These are phyloP conservation scores for maize (Zea mays) DNA, from an alignment of 176 grass and related monocot genomes.

Conservation along the genomic window DNA sequence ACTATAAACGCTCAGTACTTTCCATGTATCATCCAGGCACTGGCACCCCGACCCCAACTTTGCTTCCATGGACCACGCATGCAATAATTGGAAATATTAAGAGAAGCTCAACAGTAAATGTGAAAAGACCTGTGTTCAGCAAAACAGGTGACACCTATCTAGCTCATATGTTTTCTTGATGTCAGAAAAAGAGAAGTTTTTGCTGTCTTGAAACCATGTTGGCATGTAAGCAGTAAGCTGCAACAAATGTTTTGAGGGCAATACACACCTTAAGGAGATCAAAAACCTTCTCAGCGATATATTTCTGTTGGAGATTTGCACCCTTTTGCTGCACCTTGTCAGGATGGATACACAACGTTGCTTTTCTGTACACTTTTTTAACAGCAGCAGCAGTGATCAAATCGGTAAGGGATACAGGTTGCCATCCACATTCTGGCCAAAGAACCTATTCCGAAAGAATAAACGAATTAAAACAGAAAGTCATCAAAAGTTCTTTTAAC, in stretches of 20 bases:
- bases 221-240: slow-evolving; percentile 11
- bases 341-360: slow-evolving; percentile 84
- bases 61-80: slow-evolving; percentile 23
- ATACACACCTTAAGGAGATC: slow-evolving; percentile 79
- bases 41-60: not conserved
- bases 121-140: not conserved
- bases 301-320: slow-evolving; percentile 82
- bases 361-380: slow-evolving; percentile 77
- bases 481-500: not conserved
- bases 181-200: not conserved
- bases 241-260: not conserved
- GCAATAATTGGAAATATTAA: slow-evolving; percentile 26
- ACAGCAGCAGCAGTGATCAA: slow-evolving; percentile 64
- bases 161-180: slow-evolving; percentile 4
- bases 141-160: not conserved
- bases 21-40: slow-evolving; percentile 2
- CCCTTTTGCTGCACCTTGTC: slow-evolving; percentile 84
- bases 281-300: slow-evolving; percentile 82
- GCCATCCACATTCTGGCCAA: slow-evolving; percentile 89
- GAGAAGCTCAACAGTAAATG: not conserved
- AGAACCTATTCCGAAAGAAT: slow-evolving; percentile 55
- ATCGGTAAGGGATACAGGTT: slow-evolving; percentile 78
- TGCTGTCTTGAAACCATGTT: slow-evolving; percentile 18
- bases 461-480: slow-evolving; percentile 24
- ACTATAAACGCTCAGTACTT: slow-evolving; percentile 1